Evolutionary conservation across 2,329 filamentous ascomycete genomes (phyloP).

Genomic region (Fusarium sp.): DNA sequence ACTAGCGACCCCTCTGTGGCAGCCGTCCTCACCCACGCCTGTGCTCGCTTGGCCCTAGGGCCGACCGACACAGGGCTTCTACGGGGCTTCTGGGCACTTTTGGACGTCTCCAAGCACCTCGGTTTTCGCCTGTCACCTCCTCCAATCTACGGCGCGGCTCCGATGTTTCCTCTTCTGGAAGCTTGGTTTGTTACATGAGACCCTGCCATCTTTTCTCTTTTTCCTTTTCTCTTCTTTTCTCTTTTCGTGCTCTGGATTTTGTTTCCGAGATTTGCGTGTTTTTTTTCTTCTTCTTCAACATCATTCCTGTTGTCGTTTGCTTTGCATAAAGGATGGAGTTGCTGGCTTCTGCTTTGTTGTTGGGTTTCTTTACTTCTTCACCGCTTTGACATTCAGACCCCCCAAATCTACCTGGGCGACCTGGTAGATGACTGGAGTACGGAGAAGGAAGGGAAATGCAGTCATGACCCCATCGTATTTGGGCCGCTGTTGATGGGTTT

Average conservation of each 20-base stretch:
- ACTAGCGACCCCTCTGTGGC: slow-evolving; percentile 39
- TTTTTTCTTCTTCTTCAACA: too few relatives aligned
- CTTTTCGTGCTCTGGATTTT: slow-evolving; percentile 9
- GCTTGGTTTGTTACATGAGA: slow-evolving; percentile 29
- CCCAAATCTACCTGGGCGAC: slow-evolving; percentile 5
- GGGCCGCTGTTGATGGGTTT: slow-evolving; percentile 36
- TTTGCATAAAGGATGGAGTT: slow-evolving; percentile 34
- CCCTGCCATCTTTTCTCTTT: slow-evolving; percentile 18
- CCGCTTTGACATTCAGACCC: slow-evolving; percentile 8
- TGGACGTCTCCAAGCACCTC: slow-evolving; percentile 25
- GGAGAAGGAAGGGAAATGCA: slow-evolving; percentile 29
- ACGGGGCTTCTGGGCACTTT: slow-evolving; percentile 29
- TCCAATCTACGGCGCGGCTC: slow-evolving; percentile 31
- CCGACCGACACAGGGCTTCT: slow-evolving; percentile 26
- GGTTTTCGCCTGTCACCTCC: slow-evolving; percentile 25
- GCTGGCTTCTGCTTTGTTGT: slow-evolving; percentile 4
- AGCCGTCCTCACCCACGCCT: slow-evolving; percentile 22
- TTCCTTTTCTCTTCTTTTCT: slow-evolving; percentile 14
- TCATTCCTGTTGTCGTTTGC: slow-evolving; percentile 6
- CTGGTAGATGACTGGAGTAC: slow-evolving; percentile 17
- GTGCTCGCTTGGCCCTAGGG: slow-evolving; percentile 37
- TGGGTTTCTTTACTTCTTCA: slow-evolving; percentile 16
- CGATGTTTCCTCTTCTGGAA: slow-evolving; percentile 27
- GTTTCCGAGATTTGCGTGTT: slow-evolving; percentile 2
- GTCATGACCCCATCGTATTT: slow-evolving; percentile 35